Evolutionary conservation across 2,329 filamentous ascomycete species (phyloP).

Genomic region (Coniochaeta hoffmannii): DNA sequence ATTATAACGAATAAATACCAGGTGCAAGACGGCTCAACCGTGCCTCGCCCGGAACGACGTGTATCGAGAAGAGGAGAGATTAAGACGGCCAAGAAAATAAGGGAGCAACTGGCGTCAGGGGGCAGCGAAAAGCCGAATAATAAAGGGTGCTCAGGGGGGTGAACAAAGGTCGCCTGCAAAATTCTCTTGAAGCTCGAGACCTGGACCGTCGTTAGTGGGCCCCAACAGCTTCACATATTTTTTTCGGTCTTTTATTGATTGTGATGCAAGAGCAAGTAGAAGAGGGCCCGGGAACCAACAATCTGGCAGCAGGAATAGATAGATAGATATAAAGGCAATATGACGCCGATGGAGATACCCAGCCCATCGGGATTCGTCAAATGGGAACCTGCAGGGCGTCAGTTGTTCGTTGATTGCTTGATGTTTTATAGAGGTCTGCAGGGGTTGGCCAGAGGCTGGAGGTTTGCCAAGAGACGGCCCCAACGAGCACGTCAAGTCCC

Average conservation of each 20-base stretch:
- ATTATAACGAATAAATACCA: background rate
- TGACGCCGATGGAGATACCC: constrained; percentile 3
- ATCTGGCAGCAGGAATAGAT: background rate
- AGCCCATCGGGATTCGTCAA: constrained; percentile 1
- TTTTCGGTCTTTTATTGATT: background rate
- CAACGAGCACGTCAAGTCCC: constrained; percentile 1
- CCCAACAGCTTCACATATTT: background rate
- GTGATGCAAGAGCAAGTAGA: background rate
- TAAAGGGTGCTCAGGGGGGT: background rate
- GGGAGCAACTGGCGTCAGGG: background rate
- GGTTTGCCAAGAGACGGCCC: background rate
- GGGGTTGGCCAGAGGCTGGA: background rate
- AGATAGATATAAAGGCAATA: constrained; percentile 4
- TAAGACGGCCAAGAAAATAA: background rate
- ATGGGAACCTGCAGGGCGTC: background rate
- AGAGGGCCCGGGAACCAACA: background rate
- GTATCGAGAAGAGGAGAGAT: background rate
- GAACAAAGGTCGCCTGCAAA: background rate
- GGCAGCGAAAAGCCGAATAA: background rate
- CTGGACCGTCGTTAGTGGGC: background rate
- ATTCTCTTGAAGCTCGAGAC: background rate
- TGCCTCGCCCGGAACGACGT: background rate
- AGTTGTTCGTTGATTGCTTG: background rate
- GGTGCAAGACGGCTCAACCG: constrained; percentile 1
- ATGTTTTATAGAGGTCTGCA: background rate